Conservation (phyloP, 805 yeast genomes). For the Saccharomycopsis sp. region DNA sequence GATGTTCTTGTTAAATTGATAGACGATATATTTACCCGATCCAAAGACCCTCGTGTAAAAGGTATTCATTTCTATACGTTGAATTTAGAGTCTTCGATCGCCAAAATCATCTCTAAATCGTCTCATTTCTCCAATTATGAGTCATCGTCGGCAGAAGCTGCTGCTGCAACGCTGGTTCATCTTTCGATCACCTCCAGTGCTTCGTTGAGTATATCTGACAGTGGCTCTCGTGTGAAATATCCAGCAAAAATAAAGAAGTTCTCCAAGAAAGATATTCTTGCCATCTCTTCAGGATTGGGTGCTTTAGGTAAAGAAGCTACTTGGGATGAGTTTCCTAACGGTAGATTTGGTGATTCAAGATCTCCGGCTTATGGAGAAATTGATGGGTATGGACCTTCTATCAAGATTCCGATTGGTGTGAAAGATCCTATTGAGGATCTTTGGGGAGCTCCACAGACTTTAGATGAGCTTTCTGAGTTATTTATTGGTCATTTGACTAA, state of each 20-base stretch:
- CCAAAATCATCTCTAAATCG: slow-evolving; percentile 68
- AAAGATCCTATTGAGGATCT: slow-evolving; percentile 57
- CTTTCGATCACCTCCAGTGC: slow-evolving; percentile 51
- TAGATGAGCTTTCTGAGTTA: slow-evolving; percentile 54
- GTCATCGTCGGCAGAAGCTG: neutral
- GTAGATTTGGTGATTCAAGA: slow-evolving; percentile 90
- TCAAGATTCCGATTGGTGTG: slow-evolving; percentile 45
- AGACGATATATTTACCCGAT: slow-evolving; percentile 44
- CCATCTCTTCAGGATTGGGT: slow-evolving; percentile 81
- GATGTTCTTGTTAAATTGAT: slow-evolving; percentile 60
- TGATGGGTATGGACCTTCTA: slow-evolving; percentile 92
- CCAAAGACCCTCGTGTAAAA: slow-evolving; percentile 37
- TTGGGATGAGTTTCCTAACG: slow-evolving; percentile 97
- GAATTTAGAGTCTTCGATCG: slow-evolving; percentile 87
- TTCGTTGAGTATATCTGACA: neutral
- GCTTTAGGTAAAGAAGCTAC: slow-evolving; percentile 82
- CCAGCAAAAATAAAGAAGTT: slow-evolving; percentile 2
- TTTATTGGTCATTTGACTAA: slow-evolving; percentile 70
- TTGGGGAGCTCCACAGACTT: slow-evolving; percentile 74
- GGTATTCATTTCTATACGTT: slow-evolving; percentile 92
- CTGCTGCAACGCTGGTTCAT: slow-evolving; percentile 78
- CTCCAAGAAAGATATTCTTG: slow-evolving; percentile 56
- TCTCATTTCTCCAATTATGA: slow-evolving; percentile 38
- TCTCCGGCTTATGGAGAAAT: slow-evolving; percentile 98
- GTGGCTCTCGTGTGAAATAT: neutral